Conservation (phyloP, 306 rosid species). For the Oemleria cerasiformis region DNA sequence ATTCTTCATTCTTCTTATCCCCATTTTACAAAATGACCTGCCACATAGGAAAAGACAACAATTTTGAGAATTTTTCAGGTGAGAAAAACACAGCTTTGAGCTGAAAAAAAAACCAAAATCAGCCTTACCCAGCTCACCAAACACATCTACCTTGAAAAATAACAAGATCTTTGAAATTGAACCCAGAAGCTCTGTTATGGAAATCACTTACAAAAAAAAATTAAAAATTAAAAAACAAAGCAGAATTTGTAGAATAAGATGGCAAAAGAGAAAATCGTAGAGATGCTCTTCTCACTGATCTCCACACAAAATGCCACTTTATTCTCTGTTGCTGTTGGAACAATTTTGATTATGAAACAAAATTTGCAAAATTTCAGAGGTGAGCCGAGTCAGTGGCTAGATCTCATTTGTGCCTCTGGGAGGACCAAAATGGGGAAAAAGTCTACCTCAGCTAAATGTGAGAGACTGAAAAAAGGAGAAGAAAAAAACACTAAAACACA, state of each 20-base stretch:
- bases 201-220: too few species aligned
- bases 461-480: not conserved
- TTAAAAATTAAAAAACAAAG: too few species aligned
- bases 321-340: constrained; percentile 11
- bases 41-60: not conserved
- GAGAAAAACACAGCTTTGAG: not conserved
- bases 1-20: not conserved
- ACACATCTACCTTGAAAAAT: constrained; percentile 1
- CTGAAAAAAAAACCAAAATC: not conserved
- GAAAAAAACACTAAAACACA: constrained; percentile 4
- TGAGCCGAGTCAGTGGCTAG: constrained; percentile 30
- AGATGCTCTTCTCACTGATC: constrained; percentile 3
- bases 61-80: not conserved
- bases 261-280: constrained; percentile 12
- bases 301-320: constrained; percentile 26
- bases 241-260: not conserved
- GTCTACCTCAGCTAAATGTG: not conserved
- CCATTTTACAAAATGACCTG: constrained; percentile 12
- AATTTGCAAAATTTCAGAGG: not conserved
- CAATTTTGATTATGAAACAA: not conserved
- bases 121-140: constrained; percentile 1
- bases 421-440: constrained; percentile 3
- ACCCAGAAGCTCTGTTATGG: too few species aligned
- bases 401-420: constrained; percentile 13
- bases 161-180: constrained; percentile 14